Conservation (phyloP, 352 stramenopile species). For the Phytopythium kandeliae region DNA sequence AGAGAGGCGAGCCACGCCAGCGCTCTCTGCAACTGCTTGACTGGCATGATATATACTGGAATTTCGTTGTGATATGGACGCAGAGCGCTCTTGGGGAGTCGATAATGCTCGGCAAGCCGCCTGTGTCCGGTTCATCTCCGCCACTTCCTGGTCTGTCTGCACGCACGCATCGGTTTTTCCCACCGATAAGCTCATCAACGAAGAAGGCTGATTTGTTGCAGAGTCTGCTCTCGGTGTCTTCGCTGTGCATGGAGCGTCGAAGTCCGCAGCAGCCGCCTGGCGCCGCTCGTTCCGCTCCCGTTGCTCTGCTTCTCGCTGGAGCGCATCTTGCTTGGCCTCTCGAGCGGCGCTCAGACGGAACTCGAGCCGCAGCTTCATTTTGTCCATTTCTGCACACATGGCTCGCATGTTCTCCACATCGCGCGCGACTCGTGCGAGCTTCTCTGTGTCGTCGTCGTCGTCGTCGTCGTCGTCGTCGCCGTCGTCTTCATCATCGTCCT, state of each 20-base stretch:
- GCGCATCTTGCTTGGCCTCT: slow-evolving; percentile 9
- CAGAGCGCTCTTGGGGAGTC: neutral
- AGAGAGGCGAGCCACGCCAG: neutral
- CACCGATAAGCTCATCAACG: no score
- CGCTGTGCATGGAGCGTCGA: slow-evolving; percentile 3
- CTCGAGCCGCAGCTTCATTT: slow-evolving; percentile 45
- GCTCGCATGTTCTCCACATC: slow-evolving; percentile 38
- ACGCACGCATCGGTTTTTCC: neutral
- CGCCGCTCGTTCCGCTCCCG: slow-evolving; percentile 8
- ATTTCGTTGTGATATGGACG: neutral
- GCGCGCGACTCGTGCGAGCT: slow-evolving; percentile 24
- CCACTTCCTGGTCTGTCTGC: slow-evolving; percentile 5
- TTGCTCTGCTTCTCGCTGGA: slow-evolving; percentile 5
- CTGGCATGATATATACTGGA: no score
- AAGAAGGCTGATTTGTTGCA: no score
- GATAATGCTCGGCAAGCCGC: neutral
- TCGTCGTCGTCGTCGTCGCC: slow-evolving; percentile 11
- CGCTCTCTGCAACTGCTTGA: neutral
- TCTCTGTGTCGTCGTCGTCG: slow-evolving; percentile 9
- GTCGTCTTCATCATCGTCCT: slow-evolving; percentile 10
- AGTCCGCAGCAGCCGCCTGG: slow-evolving; percentile 9
- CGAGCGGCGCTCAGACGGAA: slow-evolving; percentile 30
- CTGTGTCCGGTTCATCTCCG: slow-evolving; percentile 3
- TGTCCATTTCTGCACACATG: slow-evolving; percentile 59
- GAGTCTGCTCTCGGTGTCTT: no score